Evolutionary conservation across 305 asterid species (phyloP).

Genomic region (Caryopteris hybrid): DNA sequence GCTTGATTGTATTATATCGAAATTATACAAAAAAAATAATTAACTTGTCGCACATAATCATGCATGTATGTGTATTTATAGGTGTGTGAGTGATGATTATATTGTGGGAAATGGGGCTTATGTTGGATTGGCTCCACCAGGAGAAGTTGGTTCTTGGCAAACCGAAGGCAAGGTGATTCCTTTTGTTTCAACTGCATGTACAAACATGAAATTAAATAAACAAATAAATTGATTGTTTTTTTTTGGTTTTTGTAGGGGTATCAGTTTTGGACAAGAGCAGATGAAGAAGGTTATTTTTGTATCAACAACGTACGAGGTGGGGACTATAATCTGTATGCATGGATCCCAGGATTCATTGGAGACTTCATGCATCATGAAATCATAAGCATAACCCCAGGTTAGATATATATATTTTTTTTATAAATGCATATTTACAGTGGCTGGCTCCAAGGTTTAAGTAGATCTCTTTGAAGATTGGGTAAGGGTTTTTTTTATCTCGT

Average conservation of each 20-base stretch:
- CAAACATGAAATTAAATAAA: no score
- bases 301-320: conserved; percentile 42
- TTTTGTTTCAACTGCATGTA: no score
- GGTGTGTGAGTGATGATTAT: conserved; percentile 41
- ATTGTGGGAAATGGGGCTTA: conserved; percentile 49
- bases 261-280: conserved; percentile 64
- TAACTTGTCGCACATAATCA: neutral
- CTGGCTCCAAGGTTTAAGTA: no score
- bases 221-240: neutral
- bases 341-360: conserved; percentile 63
- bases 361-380: conserved; percentile 34
- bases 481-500: no score
- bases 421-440: no score
- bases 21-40: no score
- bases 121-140: conserved; percentile 58
- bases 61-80: neutral
- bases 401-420: no score
- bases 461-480: no score
- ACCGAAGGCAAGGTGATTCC: conserved; percentile 56
- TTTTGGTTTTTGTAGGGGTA: conserved; percentile 40
- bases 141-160: conserved; percentile 61
- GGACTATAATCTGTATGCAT: conserved; percentile 46
- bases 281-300: conserved; percentile 44
- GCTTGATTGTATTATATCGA: no score
- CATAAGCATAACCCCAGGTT: conserved; percentile 45